A percentile compares a stretch with the other conserved stretches of the same genome.
Evolutionary conservation across 2,329 filamentous ascomycete genomes (phyloP).

Genomic region (Neopestalotiopsis clavispora): DNA sequence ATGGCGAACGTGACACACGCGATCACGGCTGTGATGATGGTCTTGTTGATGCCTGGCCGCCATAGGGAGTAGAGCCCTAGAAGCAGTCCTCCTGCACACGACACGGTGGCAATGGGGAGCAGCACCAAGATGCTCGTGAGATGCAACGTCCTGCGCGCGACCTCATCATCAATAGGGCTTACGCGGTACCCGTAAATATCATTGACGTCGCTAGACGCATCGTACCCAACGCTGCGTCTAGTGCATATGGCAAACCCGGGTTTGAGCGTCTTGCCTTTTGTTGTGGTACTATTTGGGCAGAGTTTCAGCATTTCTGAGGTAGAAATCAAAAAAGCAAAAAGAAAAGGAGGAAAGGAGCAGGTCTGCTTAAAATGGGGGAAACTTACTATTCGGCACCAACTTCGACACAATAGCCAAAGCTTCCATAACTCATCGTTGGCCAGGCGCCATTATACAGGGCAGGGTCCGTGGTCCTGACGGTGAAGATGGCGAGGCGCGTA

Average conservation of each 20-base stretch:
- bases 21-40: neutral
- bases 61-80: neutral
- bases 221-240: neutral
- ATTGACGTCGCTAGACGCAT: neutral
- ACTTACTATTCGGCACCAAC: neutral
- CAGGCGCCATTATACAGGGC: constrained; percentile 1
- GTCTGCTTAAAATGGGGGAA: neutral
- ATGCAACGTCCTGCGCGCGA: neutral
- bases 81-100: neutral
- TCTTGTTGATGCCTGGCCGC: neutral
- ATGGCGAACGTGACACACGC: neutral
- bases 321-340: neutral
- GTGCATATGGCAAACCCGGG: neutral
- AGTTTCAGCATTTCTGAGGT: neutral
- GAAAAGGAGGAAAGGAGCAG: neutral
- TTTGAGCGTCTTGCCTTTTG: neutral
- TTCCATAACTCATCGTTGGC: neutral
- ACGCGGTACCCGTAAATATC: constrained; percentile 1
- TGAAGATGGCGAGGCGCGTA: neutral
- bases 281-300: neutral
- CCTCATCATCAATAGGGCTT: neutral
- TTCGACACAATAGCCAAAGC: constrained; percentile 1
- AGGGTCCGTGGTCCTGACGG: constrained; percentile 1
- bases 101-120: neutral
- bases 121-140: constrained; percentile 3